Evolutionary conservation across 345 rosid species (phyloP), one percentile per base, ranked within the genome.

Genomic region (Pseudoturritis turrita): DNA sequence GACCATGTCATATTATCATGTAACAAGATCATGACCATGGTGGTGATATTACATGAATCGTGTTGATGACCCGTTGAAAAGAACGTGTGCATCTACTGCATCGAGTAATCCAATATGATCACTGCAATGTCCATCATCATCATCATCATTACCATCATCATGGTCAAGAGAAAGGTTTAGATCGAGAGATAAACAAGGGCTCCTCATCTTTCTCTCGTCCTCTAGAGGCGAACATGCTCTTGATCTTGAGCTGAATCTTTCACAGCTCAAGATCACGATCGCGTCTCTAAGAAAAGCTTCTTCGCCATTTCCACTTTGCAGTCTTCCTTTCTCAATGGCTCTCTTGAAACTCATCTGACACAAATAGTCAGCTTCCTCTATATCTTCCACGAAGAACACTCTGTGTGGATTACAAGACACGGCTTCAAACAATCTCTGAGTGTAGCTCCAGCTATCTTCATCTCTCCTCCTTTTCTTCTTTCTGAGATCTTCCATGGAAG

Each of bases 351-450:
- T 83, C 37, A 82, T 76, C 62, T 81, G 87, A 40, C 85, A 79
- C 31, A 54, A 69, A 44, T 79, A 83, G 67, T 83, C 88, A 1
- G 89, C 83, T 77, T 84, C 86, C 53, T 84, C 94, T 19, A 85
- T 82, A 53, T 87, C 90, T 71, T 87, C 92, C 4, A 91, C 65
- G 3, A 89, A 79, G 76, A 91, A 89, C 12, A 91, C 94, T 65
- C 96, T 75, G 63, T 78, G 93, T 4, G 94, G 92, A 71, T 91
- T 80, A 19, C 53, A 58, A 0, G 83, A 72, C 12, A 83, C 78
- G 0, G 88, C 93, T 70, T 91, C 89, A 0, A 78, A 71, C 41
- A 91, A 83, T 66, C 83, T 83, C 61, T 87, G 84, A 4, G 81
- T 83, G 74, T 67, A 82, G 17, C 86, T 79, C 70, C 79, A 80